A percentile compares a stretch with the other conserved stretches of the same genome.
phyloP scores from a whole-genome alignment of 306 rosid species.

The Quercus mongolica region DNA sequence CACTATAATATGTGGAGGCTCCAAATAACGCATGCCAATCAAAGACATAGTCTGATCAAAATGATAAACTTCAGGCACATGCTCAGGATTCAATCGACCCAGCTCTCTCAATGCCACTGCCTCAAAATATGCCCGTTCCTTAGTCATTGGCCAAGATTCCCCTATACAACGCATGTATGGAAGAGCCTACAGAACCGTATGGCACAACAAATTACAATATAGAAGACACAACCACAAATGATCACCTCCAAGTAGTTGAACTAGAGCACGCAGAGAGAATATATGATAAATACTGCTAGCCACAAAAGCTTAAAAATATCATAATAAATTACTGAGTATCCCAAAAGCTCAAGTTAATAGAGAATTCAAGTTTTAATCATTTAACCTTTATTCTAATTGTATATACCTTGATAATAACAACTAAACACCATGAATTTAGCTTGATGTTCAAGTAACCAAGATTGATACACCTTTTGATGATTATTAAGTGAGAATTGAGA shows the following conservation, averaged over 20 bases:
- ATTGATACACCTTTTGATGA: not conserved
- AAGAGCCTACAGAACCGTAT: slow-evolving; percentile 48
- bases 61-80: slow-evolving; percentile 80
- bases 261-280: too few relatives aligned
- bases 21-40: slow-evolving; percentile 83
- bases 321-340: too few relatives aligned
- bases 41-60: slow-evolving; percentile 81
- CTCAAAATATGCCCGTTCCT: slow-evolving; percentile 91
- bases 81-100: slow-evolving; percentile 46
- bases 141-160: slow-evolving; percentile 95
- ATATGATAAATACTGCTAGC: too few relatives aligned
- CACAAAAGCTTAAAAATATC: too few relatives aligned
- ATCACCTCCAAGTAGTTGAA: too few relatives aligned
- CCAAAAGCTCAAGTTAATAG: too few relatives aligned
- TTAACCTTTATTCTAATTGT: too few relatives aligned
- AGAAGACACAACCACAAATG: too few relatives aligned
- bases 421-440: not conserved
- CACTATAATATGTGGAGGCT: slow-evolving; percentile 86
- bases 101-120: slow-evolving; percentile 45
- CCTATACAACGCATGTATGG: slow-evolving; percentile 86
- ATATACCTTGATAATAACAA: too few relatives aligned
- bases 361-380: too few relatives aligned
- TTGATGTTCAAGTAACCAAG: not conserved
- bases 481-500: not conserved
- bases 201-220: too few relatives aligned